Evolutionary conservation across 208 protist species (phyloP), one percentile per base, ranked within the genome.

Genomic region (Trypanosoma boissoni): DNA sequence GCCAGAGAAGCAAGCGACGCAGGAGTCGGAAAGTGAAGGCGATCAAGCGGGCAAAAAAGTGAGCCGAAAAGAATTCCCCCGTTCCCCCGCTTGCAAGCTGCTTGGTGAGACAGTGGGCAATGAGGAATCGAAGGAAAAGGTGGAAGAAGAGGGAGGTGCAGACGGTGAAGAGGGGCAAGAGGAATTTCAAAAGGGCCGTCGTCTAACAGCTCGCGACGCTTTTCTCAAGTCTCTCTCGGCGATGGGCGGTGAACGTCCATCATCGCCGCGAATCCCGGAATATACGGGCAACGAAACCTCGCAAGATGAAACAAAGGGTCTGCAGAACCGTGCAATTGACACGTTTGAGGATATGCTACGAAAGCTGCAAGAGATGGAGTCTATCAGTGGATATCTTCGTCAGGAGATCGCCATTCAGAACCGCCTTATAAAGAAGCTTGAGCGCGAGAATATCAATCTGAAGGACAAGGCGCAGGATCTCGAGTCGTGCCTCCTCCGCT

Each of bases 281-380:
- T n/a, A n/a, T n/a, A n/a, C n/a, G n/a, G n/a, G n/a, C n/a, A n/a
- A n/a, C n/a, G n/a, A n/a, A n/a, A n/a, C n/a, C n/a, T n/a, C n/a
- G n/a, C n/a, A n/a, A n/a, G n/a, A n/a, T 20, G 44, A 39, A 10
- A 14, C 8, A 0, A 37, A 44, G 9, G 9, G 20, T 23, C 1
- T 37, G 8, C 24, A 46, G 2, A 39, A 52, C 18, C 61, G 61
- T 37, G 57, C 48, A 8, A 28, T 54, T 4, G 41, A 43, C 10
- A 83, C 83, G 45, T 91, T 95, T 71, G 74, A 85, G 0, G 61
- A 53, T 8, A 92, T 95, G 76, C 70, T 95, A 18, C 4, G 50
- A 9, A 91, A 89, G 46, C 74, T 93, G 58, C 62, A 66, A 12
- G 82, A 91, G 49, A 80, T 88, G 74, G 83, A 93, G 36, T 65